These are phyloP conservation scores for Lignosus rhinocerotis DNA, from an alignment of 1,284 basidiomycete species.

Conservation along the genomic window DNA sequence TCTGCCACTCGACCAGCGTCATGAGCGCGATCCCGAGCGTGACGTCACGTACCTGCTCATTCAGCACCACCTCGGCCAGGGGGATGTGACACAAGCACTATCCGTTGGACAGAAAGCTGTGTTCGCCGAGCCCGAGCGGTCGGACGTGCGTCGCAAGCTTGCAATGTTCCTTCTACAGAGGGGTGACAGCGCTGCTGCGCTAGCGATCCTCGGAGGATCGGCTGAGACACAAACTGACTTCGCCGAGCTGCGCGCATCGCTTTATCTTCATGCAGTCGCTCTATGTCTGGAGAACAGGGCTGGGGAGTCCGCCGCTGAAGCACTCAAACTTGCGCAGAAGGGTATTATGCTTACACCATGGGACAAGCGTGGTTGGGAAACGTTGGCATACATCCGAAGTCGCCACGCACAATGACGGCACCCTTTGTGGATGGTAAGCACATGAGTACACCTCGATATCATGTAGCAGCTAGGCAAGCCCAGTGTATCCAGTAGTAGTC, in stretches of 20 bases:
- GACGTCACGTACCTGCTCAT: slow-evolving; percentile 69
- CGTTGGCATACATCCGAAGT: slow-evolving; percentile 53
- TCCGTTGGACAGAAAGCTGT: slow-evolving; percentile 58
- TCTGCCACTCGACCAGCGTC: slow-evolving; percentile 62
- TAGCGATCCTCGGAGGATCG: slow-evolving; percentile 37
- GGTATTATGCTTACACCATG: slow-evolving; percentile 71
- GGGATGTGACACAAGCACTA: slow-evolving; percentile 49
- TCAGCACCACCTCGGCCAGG: slow-evolving; percentile 67
- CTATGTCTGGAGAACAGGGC: slow-evolving; percentile 32
- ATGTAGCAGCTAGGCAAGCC: slow-evolving; percentile 1
- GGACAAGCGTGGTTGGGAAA: slow-evolving; percentile 56
- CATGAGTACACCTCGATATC: not conserved
- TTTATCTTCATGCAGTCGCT: slow-evolving; percentile 46
- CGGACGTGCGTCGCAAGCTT: slow-evolving; percentile 49
- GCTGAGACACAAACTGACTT: slow-evolving; percentile 31
- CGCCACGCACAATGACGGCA: not conserved
- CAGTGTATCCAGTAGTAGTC: slow-evolving; percentile 8
- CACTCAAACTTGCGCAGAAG: slow-evolving; percentile 56
- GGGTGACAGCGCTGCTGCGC: slow-evolving; percentile 42
- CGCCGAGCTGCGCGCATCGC: slow-evolving; percentile 37
- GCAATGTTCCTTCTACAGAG: slow-evolving; percentile 55
- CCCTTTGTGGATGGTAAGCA: too few relatives aligned
- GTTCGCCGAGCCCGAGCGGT: slow-evolving; percentile 53
- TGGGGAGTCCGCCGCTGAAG: slow-evolving; percentile 30
- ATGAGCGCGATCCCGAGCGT: slow-evolving; percentile 61